Evolutionary conservation across 257 asterid species (phyloP).

Genomic region (Eucommia ulmoides): DNA sequence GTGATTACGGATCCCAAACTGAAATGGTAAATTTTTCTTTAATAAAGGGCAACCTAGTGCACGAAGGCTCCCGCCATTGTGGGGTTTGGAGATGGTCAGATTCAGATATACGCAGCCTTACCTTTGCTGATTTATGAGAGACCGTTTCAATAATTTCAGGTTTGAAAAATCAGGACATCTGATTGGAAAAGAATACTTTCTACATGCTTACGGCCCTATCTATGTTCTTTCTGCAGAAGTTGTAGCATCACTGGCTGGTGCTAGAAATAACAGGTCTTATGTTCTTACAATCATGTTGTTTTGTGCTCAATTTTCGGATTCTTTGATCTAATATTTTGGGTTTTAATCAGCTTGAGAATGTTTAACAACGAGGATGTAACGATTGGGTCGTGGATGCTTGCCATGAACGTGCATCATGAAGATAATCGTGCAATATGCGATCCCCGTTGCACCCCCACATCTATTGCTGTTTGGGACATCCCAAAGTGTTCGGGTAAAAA

Average conservation of each 20-base stretch:
- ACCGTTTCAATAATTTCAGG: slow-evolving; percentile 40
- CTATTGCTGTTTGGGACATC: slow-evolving; percentile 97
- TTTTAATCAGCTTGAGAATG: slow-evolving; percentile 74
- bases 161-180: slow-evolving; percentile 69
- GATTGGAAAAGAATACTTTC: slow-evolving; percentile 91
- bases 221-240: slow-evolving; percentile 95
- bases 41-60: too few relatives aligned
- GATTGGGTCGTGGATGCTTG: slow-evolving; percentile 99
- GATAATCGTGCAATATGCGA: slow-evolving; percentile 53
- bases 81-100: too few relatives aligned
- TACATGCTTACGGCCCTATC: slow-evolving; percentile 94
- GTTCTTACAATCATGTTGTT: too few relatives aligned
- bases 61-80: too few relatives aligned
- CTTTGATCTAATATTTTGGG: neutral
- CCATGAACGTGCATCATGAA: slow-evolving; percentile 93
- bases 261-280: slow-evolving; percentile 91
- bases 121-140: neutral
- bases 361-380: slow-evolving; percentile 98
- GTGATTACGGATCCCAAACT: slow-evolving; percentile 90
- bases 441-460: slow-evolving; percentile 52
- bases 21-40: slow-evolving; percentile 59
- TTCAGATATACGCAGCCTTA: too few relatives aligned
- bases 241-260: slow-evolving; percentile 85
- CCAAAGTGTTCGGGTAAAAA: slow-evolving; percentile 93
- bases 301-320: too few relatives aligned